Conservation (phyloP, 345 rosid species). For the Populus ilicifolia region DNA sequence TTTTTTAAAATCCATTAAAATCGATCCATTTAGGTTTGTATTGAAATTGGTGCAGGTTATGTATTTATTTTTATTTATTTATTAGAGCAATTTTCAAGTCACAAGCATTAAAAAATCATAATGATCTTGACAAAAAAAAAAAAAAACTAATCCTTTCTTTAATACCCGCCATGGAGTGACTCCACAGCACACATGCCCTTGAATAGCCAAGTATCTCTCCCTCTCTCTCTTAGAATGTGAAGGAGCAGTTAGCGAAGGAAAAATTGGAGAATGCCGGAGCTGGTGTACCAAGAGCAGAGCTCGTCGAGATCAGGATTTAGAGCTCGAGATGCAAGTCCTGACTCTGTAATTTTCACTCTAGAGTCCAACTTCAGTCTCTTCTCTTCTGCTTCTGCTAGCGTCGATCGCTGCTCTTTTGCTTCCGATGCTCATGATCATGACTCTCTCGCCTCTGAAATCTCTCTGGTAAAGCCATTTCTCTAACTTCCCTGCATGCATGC, state of each 20-base stretch:
- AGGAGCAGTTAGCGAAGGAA: neutral
- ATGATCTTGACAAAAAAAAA: neutral
- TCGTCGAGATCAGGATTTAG: slow-evolving; percentile 33
- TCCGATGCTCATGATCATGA: slow-evolving; percentile 74
- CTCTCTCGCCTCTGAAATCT: slow-evolving; percentile 61
- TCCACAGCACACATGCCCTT: neutral
- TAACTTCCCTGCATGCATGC: neutral
- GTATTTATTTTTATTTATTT: no score
- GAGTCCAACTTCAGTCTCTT: slow-evolving; percentile 80
- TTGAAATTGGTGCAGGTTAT: no score
- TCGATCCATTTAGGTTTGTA: no score
- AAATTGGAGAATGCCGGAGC: slow-evolving; percentile 40
- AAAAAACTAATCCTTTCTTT: neutral
- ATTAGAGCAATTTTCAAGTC: no score
- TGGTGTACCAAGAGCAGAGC: slow-evolving; percentile 31
- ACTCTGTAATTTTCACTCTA: slow-evolving; percentile 72
- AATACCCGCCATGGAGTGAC: slow-evolving; percentile 1
- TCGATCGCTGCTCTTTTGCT: slow-evolving; percentile 83
- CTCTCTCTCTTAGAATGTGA: slow-evolving; percentile 6
- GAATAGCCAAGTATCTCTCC: neutral
- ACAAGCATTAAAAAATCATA: neutral
- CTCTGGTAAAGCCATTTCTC: slow-evolving; percentile 39
- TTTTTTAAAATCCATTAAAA: no score
- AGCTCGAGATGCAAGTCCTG: slow-evolving; percentile 74
- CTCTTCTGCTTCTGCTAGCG: slow-evolving; percentile 87